phyloP scores from a whole-genome alignment of 257 asterid species.

The Lithospermum erythrorhizon region DNA sequence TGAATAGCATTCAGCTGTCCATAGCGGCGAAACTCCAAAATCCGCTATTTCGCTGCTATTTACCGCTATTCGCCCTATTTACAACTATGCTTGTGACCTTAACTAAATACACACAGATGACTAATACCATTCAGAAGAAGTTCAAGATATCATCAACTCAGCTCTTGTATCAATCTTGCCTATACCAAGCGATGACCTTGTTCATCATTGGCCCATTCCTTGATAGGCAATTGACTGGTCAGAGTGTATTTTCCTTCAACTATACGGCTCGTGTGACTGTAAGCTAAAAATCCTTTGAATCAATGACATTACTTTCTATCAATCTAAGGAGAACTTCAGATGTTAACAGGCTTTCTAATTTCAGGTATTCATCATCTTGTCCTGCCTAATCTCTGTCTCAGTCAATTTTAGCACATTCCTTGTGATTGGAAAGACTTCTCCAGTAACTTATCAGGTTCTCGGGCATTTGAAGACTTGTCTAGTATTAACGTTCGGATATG shows the following conservation, averaged over 20 bases:
- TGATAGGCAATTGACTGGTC: conserved; percentile 61
- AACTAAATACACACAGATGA: conserved; percentile 61
- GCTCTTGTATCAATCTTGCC: conserved; percentile 77
- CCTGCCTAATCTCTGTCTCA: conserved; percentile 62
- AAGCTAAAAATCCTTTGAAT: conserved; percentile 15
- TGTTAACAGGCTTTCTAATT: conserved; percentile 21
- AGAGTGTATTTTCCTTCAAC: conserved; percentile 61
- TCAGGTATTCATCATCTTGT: conserved; percentile 57
- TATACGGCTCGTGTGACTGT: conserved; percentile 73
- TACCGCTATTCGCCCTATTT: too few relatives aligned
- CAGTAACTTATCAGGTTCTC: conserved; percentile 73
- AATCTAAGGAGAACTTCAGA: conserved; percentile 1
- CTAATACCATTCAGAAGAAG: conserved; percentile 88
- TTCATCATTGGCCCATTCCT: conserved; percentile 76
- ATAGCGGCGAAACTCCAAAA: too few relatives aligned
- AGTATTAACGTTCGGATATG: conserved; percentile 53
- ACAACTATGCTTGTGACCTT: too few relatives aligned
- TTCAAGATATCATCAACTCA: conserved; percentile 81
- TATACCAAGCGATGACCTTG: conserved; percentile 64
- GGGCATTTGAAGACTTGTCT: conserved; percentile 76
- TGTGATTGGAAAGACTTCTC: conserved; percentile 71
- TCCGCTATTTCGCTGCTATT: too few relatives aligned
- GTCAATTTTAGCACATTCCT: conserved; percentile 77
- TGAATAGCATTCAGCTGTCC: too few relatives aligned
- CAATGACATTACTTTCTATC: conserved; percentile 4